These are phyloP conservation scores for Aspergillus arachidicola DNA, from an alignment of 2,329 filamentous ascomycete species.

Conservation along the genomic window DNA sequence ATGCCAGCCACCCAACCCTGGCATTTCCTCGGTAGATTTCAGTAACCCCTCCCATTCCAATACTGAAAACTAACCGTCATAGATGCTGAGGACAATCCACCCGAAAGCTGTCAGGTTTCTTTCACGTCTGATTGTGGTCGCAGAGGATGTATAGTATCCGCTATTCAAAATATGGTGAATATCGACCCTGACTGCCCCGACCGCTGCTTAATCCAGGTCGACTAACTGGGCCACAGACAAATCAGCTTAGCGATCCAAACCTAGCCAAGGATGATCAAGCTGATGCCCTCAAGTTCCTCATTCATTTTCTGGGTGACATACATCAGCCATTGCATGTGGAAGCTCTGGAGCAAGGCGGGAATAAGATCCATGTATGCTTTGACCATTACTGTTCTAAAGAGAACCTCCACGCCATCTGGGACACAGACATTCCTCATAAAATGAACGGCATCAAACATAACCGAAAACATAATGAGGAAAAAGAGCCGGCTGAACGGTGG, in stretches of 20 bases:
- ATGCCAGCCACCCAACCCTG: too few species aligned
- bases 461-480: slow-evolving; percentile 15
- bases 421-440: slow-evolving; percentile 21
- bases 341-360: slow-evolving; percentile 11
- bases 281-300: slow-evolving; percentile 17
- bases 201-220: too few species aligned
- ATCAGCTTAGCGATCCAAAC: not conserved
- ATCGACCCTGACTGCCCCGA: not conserved
- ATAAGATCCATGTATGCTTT: slow-evolving; percentile 16
- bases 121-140: slow-evolving; percentile 4
- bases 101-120: not conserved
- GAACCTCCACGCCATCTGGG: slow-evolving; percentile 21
- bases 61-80: too few species aligned
- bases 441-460: slow-evolving; percentile 16
- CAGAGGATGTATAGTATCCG: slow-evolving; percentile 12
- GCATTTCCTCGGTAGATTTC: too few species aligned
- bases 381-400: slow-evolving; percentile 10
- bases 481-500: slow-evolving; percentile 4
- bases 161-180: slow-evolving; percentile 17
- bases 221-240: too few species aligned
- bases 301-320: slow-evolving; percentile 22
- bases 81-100: too few species aligned
- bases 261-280: slow-evolving; percentile 1
- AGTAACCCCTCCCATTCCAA: too few species aligned
- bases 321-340: slow-evolving; percentile 20